Evolutionary conservation across 2,329 filamentous ascomycete species (phyloP), one percentile per base, ranked within the genome.

Genomic region (Phyllosticta ampelicida): DNA sequence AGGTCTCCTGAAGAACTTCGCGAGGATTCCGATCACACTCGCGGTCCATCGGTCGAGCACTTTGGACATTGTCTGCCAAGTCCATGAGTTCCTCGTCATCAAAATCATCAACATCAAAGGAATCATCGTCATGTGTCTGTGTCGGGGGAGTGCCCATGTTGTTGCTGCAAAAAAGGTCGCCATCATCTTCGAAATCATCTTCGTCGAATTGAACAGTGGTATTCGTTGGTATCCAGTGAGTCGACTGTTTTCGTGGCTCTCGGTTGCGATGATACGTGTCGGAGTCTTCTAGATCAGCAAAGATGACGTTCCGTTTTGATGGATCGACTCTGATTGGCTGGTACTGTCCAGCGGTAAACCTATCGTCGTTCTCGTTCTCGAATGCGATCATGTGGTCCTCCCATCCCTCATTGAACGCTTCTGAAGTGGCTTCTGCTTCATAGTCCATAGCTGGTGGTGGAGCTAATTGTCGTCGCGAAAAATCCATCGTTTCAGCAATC

Each of bases 21-120:
- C 66, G 62, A 54, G 60, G 62, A 11, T 36, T 59, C 52, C 64
- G 59, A 60, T 64, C 69, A 68, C 70, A 65, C 52, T 68, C 65
- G 54, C 64, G 67, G 9, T 60, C 3, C 66, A 62, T 54, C 63
- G 62, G 8, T 68, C 70, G 52, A 66, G 62, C 29, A 72, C 10
- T 72, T 56, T 77, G 75, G 48, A 76, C 65, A 54, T 75, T 70
- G 48, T 73, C 70, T 9, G 75, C 71, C 49, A 74, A 64, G 56
- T 77, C 69, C 21, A 77, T 66, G 61, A 77, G 70, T 16, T 66
- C 67, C 16, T 58, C 51, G 8, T 58, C 56, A 18, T 58, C 21
- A n/a, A 59, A 66, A 9, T 16, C 16, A n/a, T 62, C 51, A 20
- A 54, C 23, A 9, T 51, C 51, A 18, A 48, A 51, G 16, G 23